Percentiles rank a stretch among this genome's conserved stretches.
phyloP scores from a whole-genome alignment of 164 flowering plant genomes.

The Magnolia kwangsiensis region DNA sequence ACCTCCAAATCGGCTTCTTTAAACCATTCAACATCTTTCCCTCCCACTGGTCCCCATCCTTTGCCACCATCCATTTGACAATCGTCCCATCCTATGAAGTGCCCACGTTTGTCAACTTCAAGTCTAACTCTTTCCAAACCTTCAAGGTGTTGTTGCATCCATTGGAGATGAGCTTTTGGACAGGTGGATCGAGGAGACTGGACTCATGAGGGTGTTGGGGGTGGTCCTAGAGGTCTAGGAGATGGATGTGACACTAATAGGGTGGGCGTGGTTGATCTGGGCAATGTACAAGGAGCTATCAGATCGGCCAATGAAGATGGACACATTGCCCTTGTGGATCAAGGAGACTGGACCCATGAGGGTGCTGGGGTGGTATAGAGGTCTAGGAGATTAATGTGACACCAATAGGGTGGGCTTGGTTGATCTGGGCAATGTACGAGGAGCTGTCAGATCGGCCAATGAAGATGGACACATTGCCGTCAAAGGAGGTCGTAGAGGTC shows the following conservation, averaged over 20 bases:
- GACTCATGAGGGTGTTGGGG: constrained; percentile 35
- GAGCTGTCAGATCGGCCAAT: too few relatives aligned
- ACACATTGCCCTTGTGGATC: constrained; percentile 34
- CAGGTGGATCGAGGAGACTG: constrained; percentile 27
- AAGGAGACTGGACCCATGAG: constrained; percentile 43
- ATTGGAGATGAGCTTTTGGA: constrained; percentile 46
- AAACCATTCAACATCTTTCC: constrained; percentile 42
- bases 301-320: constrained; percentile 30
- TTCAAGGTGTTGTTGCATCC: constrained; percentile 47
- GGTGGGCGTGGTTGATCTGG: constrained; percentile 45
- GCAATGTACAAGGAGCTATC: constrained; percentile 46
- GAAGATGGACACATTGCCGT: too few relatives aligned
- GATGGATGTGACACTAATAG: constrained; percentile 47
- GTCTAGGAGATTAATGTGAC: too few relatives aligned
- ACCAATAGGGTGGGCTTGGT: too few relatives aligned
- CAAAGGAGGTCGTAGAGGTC: constrained; percentile 14
- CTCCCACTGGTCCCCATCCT: constrained; percentile 50
- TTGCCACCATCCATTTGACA: constrained; percentile 35
- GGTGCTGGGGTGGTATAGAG: constrained; percentile 44
- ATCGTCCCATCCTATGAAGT: constrained; percentile 32
- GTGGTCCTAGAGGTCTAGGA: constrained; percentile 50
- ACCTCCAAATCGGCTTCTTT: constrained; percentile 44
- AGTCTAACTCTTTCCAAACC: constrained; percentile 42
- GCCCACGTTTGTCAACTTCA: constrained; percentile 47
- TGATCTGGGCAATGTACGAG: too few relatives aligned